Percentiles rank a stretch among this genome's conserved stretches.
Evolutionary conservation across 805 yeast genomes (phyloP).

Genomic region (Metschnikowia cerradonensis): DNA sequence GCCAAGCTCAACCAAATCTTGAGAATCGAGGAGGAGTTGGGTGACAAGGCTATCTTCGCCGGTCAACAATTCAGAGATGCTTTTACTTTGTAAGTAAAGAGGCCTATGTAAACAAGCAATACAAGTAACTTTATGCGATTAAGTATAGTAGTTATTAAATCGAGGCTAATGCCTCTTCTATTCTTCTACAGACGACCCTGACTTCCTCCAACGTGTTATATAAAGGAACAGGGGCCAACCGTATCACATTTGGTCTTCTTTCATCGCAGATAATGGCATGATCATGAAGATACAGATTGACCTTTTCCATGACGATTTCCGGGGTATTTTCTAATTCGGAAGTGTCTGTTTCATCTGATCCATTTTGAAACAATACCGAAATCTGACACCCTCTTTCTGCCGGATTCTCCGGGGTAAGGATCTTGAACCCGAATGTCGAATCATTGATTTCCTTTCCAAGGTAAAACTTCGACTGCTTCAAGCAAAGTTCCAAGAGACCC

Average conservation of each 20-base stretch:
- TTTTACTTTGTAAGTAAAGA: conserved; percentile 32
- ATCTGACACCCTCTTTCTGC: conserved; percentile 76
- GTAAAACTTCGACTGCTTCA: conserved; percentile 47
- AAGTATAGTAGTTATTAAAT: neutral
- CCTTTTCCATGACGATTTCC: conserved; percentile 57
- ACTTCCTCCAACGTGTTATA: conserved; percentile 77
- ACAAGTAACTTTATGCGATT: neutral
- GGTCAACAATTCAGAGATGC: conserved; percentile 80
- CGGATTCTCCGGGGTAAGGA: conserved; percentile 64
- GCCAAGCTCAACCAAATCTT: conserved; percentile 98
- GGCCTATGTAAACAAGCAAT: neutral
- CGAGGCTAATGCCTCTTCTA: conserved; percentile 39
- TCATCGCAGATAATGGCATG: conserved; percentile 81
- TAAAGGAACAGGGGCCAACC: conserved; percentile 83
- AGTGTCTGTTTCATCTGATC: conserved; percentile 8
- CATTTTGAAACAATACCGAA: conserved; percentile 57
- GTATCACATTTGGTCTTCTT: conserved; percentile 82
- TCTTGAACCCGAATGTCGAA: conserved; percentile 46
- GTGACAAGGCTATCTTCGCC: conserved; percentile 95
- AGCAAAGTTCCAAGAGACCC: conserved; percentile 44
- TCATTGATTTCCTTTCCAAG: conserved; percentile 21
- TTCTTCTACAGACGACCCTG: conserved; percentile 36
- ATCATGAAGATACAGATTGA: conserved; percentile 46
- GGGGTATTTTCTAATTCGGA: conserved; percentile 2
- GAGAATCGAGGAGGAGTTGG: conserved; percentile 98